These are phyloP conservation scores for Hemisphaericaspora xylofermentans DNA, from an alignment of 1,139 yeast genomes.

Conservation along the genomic window DNA sequence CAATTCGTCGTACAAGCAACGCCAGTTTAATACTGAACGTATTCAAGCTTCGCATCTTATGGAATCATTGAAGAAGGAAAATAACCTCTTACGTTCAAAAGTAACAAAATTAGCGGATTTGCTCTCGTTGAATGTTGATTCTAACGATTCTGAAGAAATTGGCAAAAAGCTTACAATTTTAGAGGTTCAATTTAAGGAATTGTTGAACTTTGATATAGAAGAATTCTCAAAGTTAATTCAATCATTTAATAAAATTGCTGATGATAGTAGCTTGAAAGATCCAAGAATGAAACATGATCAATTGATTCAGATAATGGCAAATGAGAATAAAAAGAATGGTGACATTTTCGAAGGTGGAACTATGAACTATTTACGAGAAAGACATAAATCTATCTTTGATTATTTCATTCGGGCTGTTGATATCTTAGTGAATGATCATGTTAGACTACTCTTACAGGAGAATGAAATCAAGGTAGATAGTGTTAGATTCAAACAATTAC, in stretches of 20 bases:
- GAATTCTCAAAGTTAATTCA: slow-evolving; percentile 44
- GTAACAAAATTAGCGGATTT: slow-evolving; percentile 9
- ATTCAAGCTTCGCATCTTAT: slow-evolving; percentile 41
- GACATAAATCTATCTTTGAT: slow-evolving; percentile 53
- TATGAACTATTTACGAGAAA: slow-evolving; percentile 37
- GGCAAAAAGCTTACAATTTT: slow-evolving; percentile 21
- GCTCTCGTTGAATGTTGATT: slow-evolving; percentile 19
- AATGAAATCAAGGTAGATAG: slow-evolving; percentile 22
- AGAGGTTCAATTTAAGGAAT: slow-evolving; percentile 39
- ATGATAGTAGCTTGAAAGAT: slow-evolving; percentile 55
- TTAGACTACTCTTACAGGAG: slow-evolving; percentile 41
- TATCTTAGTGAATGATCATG: slow-evolving; percentile 57
- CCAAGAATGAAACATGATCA: slow-evolving; percentile 52
- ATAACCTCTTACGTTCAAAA: slow-evolving; percentile 20
- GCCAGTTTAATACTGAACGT: slow-evolving; percentile 50
- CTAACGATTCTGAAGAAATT: slow-evolving; percentile 17
- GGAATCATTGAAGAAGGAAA: slow-evolving; percentile 42
- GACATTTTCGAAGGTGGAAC: slow-evolving; percentile 17
- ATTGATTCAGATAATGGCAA: slow-evolving; percentile 25
- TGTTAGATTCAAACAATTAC: slow-evolving; percentile 10
- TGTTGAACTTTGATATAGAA: slow-evolving; percentile 36
- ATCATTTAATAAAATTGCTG: slow-evolving; percentile 55
- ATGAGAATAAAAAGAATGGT: slow-evolving; percentile 7
- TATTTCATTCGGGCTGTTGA: slow-evolving; percentile 61
- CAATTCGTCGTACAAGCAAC: slow-evolving; percentile 46